Evolutionary conservation across 2,329 filamentous ascomycete genomes (phyloP).

Genomic region (Trichophyton rubrum): DNA sequence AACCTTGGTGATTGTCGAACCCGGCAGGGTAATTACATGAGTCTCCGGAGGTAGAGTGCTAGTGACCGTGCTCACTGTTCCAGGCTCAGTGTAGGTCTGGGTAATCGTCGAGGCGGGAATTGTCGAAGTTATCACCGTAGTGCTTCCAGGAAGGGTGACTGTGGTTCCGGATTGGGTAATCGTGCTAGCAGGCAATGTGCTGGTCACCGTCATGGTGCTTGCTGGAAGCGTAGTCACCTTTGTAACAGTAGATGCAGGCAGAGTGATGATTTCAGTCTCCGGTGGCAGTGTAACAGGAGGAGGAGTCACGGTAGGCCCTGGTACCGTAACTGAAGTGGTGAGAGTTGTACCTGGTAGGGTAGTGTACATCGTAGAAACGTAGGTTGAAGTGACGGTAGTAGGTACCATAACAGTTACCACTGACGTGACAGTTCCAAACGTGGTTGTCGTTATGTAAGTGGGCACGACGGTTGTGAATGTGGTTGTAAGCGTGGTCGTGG

Average conservation of each 20-base stretch:
- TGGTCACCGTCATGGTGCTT: conserved; percentile 9
- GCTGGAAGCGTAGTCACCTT: not conserved
- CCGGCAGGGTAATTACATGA: conserved; percentile 8
- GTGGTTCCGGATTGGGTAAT: conserved; percentile 9
- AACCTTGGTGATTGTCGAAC: not conserved
- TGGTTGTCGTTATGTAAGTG: conserved; percentile 13
- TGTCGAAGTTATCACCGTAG: conserved; percentile 13
- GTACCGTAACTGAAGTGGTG: not conserved
- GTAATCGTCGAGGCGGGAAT: not conserved
- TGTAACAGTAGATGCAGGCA: conserved; percentile 8
- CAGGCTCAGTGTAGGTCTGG: not conserved
- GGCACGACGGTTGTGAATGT: conserved; percentile 7
- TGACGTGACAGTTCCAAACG: conserved; percentile 17
- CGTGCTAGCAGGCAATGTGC: conserved; percentile 15
- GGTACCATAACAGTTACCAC: conserved; percentile 21
- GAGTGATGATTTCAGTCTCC: conserved; percentile 3
- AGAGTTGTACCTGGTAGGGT: conserved; percentile 2
- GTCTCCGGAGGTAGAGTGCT: conserved; percentile 4
- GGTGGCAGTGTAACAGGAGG: conserved; percentile 4
- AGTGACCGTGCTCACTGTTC: not conserved
- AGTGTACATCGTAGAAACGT: conserved; percentile 12
- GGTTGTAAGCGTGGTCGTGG: conserved; percentile 7
- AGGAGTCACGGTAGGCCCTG: conserved; percentile 8
- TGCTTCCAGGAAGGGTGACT: conserved; percentile 12
- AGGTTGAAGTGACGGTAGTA: conserved; percentile 20